Conservation (phyloP, 352 stramenopile genomes). For the Globisporangium takayamanum region DNA sequence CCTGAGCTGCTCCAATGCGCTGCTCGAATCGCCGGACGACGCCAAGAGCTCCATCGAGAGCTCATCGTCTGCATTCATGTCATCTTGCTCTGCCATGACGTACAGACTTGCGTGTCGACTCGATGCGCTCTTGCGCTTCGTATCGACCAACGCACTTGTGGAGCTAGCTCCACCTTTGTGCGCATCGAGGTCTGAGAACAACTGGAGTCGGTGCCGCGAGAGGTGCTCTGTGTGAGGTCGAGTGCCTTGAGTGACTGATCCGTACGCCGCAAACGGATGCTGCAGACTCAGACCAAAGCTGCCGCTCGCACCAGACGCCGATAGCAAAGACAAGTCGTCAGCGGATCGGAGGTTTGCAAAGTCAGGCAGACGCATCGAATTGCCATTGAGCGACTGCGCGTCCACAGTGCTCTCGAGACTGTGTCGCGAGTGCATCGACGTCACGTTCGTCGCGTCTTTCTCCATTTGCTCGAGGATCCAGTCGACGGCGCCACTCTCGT, state of each 20-base stretch:
- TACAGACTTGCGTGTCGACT: slow-evolving; percentile 2
- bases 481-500: slow-evolving; percentile 67
- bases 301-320: neutral
- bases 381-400: neutral
- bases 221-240: slow-evolving; percentile 9
- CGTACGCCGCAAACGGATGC: neutral
- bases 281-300: neutral
- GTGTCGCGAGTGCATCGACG: neutral
- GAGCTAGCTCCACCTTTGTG: neutral
- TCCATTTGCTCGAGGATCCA: slow-evolving; percentile 92
- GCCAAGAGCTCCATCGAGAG: slow-evolving; percentile 2
- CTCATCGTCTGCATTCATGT: slow-evolving; percentile 2
- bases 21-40: neutral
- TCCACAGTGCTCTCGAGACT: neutral
- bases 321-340: slow-evolving; percentile 7
- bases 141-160: neutral
- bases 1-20: neutral
- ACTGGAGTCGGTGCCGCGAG: slow-evolving; percentile 1
- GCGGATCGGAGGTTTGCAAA: no score
- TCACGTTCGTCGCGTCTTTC: slow-evolving; percentile 25
- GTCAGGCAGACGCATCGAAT: neutral
- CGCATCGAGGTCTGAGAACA: slow-evolving; percentile 1
- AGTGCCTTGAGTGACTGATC: neutral
- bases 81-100: slow-evolving; percentile 17
- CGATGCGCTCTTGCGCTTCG: neutral